Evolutionary conservation across 2,329 filamentous ascomycete species (phyloP).

Genomic region (Cercospora beticola): DNA sequence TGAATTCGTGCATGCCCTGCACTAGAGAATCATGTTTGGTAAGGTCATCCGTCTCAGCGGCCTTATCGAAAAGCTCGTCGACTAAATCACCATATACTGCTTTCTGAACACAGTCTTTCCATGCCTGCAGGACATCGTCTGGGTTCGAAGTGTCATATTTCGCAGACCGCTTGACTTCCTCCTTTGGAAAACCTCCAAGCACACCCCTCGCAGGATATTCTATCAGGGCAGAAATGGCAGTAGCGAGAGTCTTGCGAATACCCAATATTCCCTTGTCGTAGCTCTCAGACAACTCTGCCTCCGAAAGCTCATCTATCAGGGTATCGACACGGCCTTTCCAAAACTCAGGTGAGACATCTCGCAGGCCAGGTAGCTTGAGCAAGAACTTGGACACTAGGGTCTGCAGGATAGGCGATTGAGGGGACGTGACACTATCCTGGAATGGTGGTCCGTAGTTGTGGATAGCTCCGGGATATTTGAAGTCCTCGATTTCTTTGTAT

Average conservation of each 20-base stretch:
- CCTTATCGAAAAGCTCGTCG: conserved; percentile 63
- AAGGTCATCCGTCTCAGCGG: conserved; percentile 61
- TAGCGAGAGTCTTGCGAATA: conserved; percentile 71
- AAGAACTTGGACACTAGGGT: conserved; percentile 64
- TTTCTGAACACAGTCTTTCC: conserved; percentile 65
- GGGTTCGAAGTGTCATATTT: conserved; percentile 61
- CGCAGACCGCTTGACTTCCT: conserved; percentile 32
- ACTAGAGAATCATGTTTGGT: conserved; percentile 63
- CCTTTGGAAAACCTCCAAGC: conserved; percentile 59
- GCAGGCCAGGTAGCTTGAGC: conserved; percentile 65
- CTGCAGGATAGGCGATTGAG: conserved; percentile 65
- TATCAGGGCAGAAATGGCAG: conserved; percentile 66
- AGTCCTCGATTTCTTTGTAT: conserved; percentile 67
- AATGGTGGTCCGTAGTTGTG: conserved; percentile 71
- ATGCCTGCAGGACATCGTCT: conserved; percentile 62
- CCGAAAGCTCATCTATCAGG: conserved; percentile 61
- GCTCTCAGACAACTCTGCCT: conserved; percentile 72
- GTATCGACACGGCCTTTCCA: conserved; percentile 63
- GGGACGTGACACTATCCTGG: conserved; percentile 48
- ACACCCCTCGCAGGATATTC: conserved; percentile 68
- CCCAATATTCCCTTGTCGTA: conserved; percentile 78
- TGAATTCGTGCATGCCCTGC: conserved; percentile 64
- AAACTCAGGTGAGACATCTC: conserved; percentile 62
- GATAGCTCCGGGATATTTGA: conserved; percentile 66
- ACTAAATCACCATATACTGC: conserved; percentile 68